Evolutionary conservation across 1,284 basidiomycete species (phyloP), one percentile per base, ranked within the genome.

Genomic region (Papiliotrema flavescens): DNA sequence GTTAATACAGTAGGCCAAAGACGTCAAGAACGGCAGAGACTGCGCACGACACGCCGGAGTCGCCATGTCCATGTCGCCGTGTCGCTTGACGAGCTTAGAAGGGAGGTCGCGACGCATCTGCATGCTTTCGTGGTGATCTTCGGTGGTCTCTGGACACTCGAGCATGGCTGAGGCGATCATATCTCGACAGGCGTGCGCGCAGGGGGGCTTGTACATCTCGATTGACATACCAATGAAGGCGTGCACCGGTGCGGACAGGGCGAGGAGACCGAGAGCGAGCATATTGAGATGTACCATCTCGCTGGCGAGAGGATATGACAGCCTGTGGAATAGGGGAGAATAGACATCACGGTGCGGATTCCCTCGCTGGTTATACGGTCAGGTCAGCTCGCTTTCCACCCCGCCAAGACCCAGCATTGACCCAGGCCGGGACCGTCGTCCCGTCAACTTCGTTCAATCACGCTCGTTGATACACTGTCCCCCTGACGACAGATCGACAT

Each of bases 121-220:
- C 51, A 53, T 54, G 14, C 43, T 46, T 26, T n/a, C 34, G 11
- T 22, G 3, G 24, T 52, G 44, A 8, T 43, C 46, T 6, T 23
- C 39, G 8, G 24, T 7, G 41, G 51, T 24, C 36, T 43, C 50
- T 23, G 39, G 37, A 34, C 57, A 59, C 7, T 48, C 49, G 35
- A 59, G 47, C 19, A 36, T 35, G 42, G 49, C 49, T 23, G 40
- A 34, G 9, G 53, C 35, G 47, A 59, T 59, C 37, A 53, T 42
- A 9, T 49, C 41, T 13, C 51, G 49, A 28, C 57, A 59, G 39
- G 57, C 49, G 32, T 48, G 53, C 2, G 57, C 57, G 57, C 57
- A 59, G 19, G 45, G 43, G 13, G 57, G 57, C 26, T 59, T 42
- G 42, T 59, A 59, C 57, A 59, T 59, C 36, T 24, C 15, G 24